Percentiles rank a stretch among this genome's conserved stretches.
phyloP scores from a whole-genome alignment of 306 rosid genomes.

The Vigna reflexopilosa region DNA sequence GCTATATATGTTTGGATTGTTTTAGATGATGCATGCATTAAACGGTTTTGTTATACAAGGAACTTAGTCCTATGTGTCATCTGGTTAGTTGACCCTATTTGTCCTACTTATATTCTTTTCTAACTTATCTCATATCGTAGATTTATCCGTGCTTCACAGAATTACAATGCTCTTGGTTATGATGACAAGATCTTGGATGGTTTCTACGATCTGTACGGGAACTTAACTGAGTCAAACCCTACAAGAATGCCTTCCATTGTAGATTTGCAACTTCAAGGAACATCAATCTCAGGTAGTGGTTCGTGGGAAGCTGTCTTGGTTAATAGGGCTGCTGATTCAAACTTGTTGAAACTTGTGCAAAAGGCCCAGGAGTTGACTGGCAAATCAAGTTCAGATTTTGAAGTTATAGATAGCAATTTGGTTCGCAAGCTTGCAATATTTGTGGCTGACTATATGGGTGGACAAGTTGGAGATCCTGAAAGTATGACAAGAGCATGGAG shows the following conservation, averaged over 20 bases:
- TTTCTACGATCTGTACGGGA: slow-evolving; percentile 93
- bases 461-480: slow-evolving; percentile 83
- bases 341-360: slow-evolving; percentile 84
- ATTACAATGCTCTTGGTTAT: slow-evolving; percentile 91
- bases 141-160: slow-evolving; percentile 95
- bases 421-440: slow-evolving; percentile 77
- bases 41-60: slow-evolving; percentile 17
- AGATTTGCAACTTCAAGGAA: slow-evolving; percentile 96
- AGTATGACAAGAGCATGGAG: slow-evolving; percentile 80
- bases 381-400: slow-evolving; percentile 61
- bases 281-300: slow-evolving; percentile 69
- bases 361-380: slow-evolving; percentile 71
- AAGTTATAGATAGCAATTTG: slow-evolving; percentile 62
- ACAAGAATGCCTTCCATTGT: slow-evolving; percentile 91
- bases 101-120: slow-evolving; percentile 59
- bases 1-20: slow-evolving; percentile 16
- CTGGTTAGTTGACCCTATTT: slow-evolving; percentile 45
- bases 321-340: slow-evolving; percentile 84
- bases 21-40: slow-evolving; percentile 26
- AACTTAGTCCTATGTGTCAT: slow-evolving; percentile 37
- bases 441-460: slow-evolving; percentile 96
- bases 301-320: slow-evolving; percentile 95
- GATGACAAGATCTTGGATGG: slow-evolving; percentile 98
- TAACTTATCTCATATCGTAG: slow-evolving; percentile 91
- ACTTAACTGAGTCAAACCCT: slow-evolving; percentile 61